These are phyloP conservation scores for Phtheirospermum japonicum DNA, from an alignment of 257 asterid species.

Conservation along the genomic window DNA sequence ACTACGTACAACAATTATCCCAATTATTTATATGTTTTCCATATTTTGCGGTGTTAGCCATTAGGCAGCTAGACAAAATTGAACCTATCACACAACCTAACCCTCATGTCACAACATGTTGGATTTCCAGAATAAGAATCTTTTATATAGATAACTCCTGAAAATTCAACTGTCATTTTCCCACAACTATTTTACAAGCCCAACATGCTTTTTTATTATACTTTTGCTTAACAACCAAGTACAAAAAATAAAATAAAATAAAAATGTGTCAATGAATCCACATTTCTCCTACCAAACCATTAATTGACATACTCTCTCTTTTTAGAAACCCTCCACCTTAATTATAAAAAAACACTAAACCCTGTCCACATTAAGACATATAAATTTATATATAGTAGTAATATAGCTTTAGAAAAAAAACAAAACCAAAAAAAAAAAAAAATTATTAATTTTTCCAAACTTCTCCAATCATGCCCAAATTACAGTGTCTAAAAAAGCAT, in stretches of 20 bases:
- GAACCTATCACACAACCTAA: background rate
- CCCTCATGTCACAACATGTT: background rate
- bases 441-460: background rate
- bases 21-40: background rate
- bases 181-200: slow-evolving; percentile 42
- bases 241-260: slow-evolving; percentile 12
- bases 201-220: slow-evolving; percentile 44
- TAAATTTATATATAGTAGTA: background rate
- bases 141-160: too few species aligned
- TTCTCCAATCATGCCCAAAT: slow-evolving; percentile 49
- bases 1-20: too few species aligned
- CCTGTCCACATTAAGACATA: background rate
- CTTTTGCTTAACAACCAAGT: slow-evolving; percentile 56
- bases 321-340: background rate
- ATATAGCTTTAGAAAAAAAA: too few species aligned
- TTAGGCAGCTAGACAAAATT: background rate
- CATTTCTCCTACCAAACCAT: slow-evolving; percentile 52
- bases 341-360: background rate
- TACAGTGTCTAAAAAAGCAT: slow-evolving; percentile 30
- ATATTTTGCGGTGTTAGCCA: background rate
- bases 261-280: slow-evolving; percentile 35
- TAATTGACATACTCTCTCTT: background rate
- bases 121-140: slow-evolving; percentile 26
- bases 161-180: slow-evolving; percentile 36
- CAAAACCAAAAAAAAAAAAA: too few species aligned